Percentiles rank a stretch among this genome's conserved stretches.
These are phyloP conservation scores for Aquilaria yunnanensis DNA, from an alignment of 345 rosid genomes.

Conservation along the genomic window DNA sequence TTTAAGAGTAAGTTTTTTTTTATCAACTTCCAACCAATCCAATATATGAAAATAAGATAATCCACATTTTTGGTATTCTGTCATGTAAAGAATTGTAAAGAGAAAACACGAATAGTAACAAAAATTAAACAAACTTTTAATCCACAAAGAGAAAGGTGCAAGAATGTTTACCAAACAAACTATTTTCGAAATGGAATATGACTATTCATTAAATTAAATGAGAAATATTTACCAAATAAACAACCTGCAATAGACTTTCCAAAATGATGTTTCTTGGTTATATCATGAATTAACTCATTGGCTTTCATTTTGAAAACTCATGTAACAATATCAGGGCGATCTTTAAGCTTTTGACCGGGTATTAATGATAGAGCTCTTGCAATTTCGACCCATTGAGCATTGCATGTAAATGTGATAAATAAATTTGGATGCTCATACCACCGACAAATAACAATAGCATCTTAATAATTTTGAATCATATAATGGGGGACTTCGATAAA, in stretches of 20 bases:
- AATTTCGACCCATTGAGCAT: background rate
- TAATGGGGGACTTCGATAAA: background rate
- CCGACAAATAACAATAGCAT: background rate
- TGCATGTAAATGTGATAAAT: background rate
- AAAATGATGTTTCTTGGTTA: background rate
- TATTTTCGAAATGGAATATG: background rate
- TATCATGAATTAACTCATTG: background rate
- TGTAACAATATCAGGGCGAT: background rate
- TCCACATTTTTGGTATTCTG: background rate
- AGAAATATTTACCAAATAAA: background rate
- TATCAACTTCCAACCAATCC: background rate
- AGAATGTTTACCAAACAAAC: background rate
- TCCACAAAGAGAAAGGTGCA: background rate
- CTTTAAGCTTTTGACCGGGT: background rate
- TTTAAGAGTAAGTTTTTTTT: too few species aligned
- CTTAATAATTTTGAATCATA: background rate
- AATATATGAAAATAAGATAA: background rate
- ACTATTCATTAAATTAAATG: background rate
- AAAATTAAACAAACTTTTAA: background rate
- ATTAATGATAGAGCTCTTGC: background rate
- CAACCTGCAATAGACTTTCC: background rate
- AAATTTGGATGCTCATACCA: background rate
- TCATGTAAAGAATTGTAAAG: background rate
- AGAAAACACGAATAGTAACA: background rate
- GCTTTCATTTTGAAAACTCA: background rate